Base-by-base conservation (phyloP, 768 basidiomycete species). In the Tricholoma bakamatsutake region DNA sequence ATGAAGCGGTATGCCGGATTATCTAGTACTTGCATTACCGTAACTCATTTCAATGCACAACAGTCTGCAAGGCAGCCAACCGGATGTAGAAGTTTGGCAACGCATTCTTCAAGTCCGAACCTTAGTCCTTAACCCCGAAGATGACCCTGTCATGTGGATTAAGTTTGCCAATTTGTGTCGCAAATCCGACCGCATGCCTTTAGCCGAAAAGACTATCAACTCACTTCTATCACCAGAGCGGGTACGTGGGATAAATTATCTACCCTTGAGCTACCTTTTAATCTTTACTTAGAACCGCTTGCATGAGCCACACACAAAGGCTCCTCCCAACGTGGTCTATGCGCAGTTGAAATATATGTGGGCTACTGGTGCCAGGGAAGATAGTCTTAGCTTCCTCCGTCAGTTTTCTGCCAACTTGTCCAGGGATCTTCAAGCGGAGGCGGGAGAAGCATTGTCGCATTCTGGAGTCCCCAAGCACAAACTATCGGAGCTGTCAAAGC, bases 11-110 rank as follows among this genome's bases (percentile, higher is more conserved):
- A 57, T 76, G 56, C 21, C 21, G 1, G 33, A 35, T 13, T 54
- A 33, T 0, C 27, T 31, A n/a, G 17, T 5, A 5, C 28, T 48
- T 18, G 24, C 28, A 39, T 28, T 1, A 43, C 17, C 13, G 39
- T 30, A 49, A 45, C 42, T 55, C 33, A 53, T 43, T 48, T 28
- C 45, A 45, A 11, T 46, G 4, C 45, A 4, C 40, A 57, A 27
- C 58, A 95, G 95, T 57, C 71, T 99, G 39, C 88, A 92, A 74
- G 97, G 94, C 1, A 98, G 95, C 71, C 94, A 98, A 66, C 92
- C 93, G 21, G 97, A 98, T 64, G 96, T 98, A 33, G 97, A 99
- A 71, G 93, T 97, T 4, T 99, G 97, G 97, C 97, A 98, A 68
- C 85, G 96, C 17, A 91, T 98, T 53, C 76, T 99, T 8, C 96